Conservation (phyloP, 106 monocot species). For the Dioscorea alata region DNA sequence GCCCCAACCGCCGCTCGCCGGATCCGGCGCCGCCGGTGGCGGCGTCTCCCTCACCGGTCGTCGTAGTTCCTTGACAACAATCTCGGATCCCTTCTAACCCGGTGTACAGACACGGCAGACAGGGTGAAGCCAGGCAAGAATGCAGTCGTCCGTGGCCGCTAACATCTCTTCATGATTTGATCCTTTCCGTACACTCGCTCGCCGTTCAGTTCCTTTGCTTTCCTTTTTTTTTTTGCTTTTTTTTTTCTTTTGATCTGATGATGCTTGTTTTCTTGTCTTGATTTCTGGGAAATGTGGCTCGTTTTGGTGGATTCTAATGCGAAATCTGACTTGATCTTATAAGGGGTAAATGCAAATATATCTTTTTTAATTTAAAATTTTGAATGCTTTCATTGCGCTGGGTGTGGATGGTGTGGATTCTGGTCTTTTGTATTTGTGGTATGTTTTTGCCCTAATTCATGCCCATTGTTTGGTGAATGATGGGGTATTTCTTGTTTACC, state of each 20-base stretch:
- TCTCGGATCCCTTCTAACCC: too few species aligned
- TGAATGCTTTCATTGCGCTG: too few species aligned
- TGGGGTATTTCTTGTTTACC: too few species aligned
- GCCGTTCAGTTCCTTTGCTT: neutral
- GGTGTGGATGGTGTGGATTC: too few species aligned
- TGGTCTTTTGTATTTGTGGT: too few species aligned
- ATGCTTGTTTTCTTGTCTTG: neutral
- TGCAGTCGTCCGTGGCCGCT: neutral
- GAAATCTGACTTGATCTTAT: neutral
- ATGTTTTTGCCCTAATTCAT: too few species aligned
- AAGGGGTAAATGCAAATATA: too few species aligned
- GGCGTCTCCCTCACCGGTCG: neutral
- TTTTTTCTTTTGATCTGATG: neutral
- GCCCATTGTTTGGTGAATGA: too few species aligned
- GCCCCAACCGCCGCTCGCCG: neutral
- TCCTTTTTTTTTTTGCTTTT: neutral
- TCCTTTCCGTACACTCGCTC: neutral
- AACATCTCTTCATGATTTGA: neutral
- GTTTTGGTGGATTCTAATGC: neutral
- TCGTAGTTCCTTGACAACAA: too few species aligned
- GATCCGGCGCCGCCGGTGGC: neutral
- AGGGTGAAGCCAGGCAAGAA: constrained; percentile 3
- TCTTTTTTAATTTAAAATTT: too few species aligned
- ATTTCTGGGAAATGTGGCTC: neutral
- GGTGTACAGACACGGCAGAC: constrained; percentile 1